Base-by-base conservation (phyloP, 2,329 filamentous ascomycete species). In the Pseudogymnoascus sp. region DNA sequence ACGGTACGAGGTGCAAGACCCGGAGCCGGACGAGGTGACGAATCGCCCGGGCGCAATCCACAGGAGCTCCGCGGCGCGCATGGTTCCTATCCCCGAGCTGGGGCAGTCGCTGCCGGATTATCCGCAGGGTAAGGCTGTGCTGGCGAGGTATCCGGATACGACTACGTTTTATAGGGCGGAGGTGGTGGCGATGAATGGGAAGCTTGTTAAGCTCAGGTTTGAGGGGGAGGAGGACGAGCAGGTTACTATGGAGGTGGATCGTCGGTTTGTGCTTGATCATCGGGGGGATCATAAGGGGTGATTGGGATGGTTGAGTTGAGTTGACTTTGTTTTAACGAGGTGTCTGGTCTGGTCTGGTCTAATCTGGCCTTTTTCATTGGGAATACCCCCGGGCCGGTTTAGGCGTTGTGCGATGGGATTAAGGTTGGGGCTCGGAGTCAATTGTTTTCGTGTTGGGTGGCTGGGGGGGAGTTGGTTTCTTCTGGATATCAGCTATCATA, bases 101-200 rank as follows among this genome's bases (percentile, higher is more conserved):
- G 82, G 73, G 2, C 75, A 86, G 13, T 74, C 79, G 3, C 78
- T 87, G 38, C 80, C 87, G 61, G 82, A 87, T 34, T 83, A 81
- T 65, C 67, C 77, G 6, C 74, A 81, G 37, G 86, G 88, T 45
- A 89, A 86, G 69, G 82, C 84, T 48, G 89, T 92, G 7, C 76
- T 92, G 61, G 89, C 89, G 0, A 76, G 90, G 61, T 94, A 94
- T 68, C 89, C 89, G 0, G 85, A 90, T 66, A 92, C 89, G 0
- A 92, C 89, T 1, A 92, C 88, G 0, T 92, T 94, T 67, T 94
- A 94, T 71, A 85, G 88, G 70, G 89, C 89, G 1, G 88, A 91
- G 66, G 89, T 92, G 7, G 87, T 89, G 73, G 85, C 85, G 34
- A 85, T 82, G 77, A 76, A 85, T 60, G 75, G 75, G 61, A 37